These are phyloP conservation scores for Linum usitatissimum DNA, from an alignment of 345 rosid species.

Conservation along the genomic window DNA sequence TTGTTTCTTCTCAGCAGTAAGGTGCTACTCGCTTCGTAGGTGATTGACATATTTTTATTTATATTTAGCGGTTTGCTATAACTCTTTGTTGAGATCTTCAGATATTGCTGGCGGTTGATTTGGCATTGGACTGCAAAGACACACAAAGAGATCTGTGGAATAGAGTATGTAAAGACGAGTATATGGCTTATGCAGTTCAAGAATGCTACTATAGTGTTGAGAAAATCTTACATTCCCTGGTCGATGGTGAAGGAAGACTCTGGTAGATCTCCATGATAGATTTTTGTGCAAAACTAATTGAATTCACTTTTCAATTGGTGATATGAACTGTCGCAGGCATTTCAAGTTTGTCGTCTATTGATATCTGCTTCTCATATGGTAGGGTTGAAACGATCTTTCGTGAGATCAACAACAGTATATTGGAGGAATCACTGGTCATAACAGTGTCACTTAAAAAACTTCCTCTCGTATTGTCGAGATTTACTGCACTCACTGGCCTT, in stretches of 20 bases:
- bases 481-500: slow-evolving; percentile 87
- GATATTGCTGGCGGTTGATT: slow-evolving; percentile 87
- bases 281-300: neutral
- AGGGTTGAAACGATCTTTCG: slow-evolving; percentile 92
- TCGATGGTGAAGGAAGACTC: slow-evolving; percentile 85
- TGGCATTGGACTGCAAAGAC: slow-evolving; percentile 89
- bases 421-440: slow-evolving; percentile 52
- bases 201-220: slow-evolving; percentile 90
- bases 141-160: slow-evolving; percentile 69
- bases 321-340: neutral
- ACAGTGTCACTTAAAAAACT: slow-evolving; percentile 66
- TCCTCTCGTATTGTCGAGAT: slow-evolving; percentile 63
- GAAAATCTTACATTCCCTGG: slow-evolving; percentile 68
- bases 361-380: slow-evolving; percentile 15
- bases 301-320: neutral
- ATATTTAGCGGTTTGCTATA: neutral
- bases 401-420: slow-evolving; percentile 70
- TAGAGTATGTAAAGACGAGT: slow-evolving; percentile 78
- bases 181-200: slow-evolving; percentile 93
- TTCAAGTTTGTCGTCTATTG: slow-evolving; percentile 1
- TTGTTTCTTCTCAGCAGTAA: slow-evolving; percentile 96
- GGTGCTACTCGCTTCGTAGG: slow-evolving; percentile 31
- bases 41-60: neutral
- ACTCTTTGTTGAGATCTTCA: slow-evolving; percentile 24
- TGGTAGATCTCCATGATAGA: slow-evolving; percentile 38